Percentiles rank a stretch among this genome's conserved stretches.
These are phyloP conservation scores for Cyberlindnera sargentensis DNA, from an alignment of 805 yeast genomes.

Conservation along the genomic window DNA sequence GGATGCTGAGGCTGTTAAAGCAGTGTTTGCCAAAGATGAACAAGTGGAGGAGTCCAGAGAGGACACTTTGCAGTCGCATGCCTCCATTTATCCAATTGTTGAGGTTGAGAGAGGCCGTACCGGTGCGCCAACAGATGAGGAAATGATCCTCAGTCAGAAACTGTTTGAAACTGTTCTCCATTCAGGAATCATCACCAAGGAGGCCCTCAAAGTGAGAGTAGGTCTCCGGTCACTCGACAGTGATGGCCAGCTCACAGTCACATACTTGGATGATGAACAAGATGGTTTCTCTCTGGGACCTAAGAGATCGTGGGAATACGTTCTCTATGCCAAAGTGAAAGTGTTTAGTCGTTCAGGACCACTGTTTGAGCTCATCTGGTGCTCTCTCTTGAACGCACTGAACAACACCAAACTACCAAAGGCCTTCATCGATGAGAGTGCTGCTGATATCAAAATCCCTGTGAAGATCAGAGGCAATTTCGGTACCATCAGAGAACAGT, in stretches of 20 bases:
- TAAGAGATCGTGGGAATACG: constrained; percentile 45
- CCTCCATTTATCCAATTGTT: constrained; percentile 62
- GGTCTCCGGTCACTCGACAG: constrained; percentile 44
- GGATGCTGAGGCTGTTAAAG: constrained; percentile 27
- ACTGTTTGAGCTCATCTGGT: constrained; percentile 68
- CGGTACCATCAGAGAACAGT: constrained; percentile 39
- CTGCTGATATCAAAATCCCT: constrained; percentile 43
- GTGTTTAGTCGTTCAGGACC: constrained; percentile 83
- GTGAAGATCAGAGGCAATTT: constrained; percentile 45
- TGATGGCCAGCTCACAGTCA: constrained; percentile 40
- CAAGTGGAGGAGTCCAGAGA: constrained; percentile 20
- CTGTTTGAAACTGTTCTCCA: constrained; percentile 54
- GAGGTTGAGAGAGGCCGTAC: constrained; percentile 67
- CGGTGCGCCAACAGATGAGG: constrained; percentile 84
- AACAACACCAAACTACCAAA: constrained; percentile 54
- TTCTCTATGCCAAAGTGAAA: constrained; percentile 64
- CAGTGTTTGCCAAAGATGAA: constrained; percentile 28
- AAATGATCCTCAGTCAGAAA: constrained; percentile 64
- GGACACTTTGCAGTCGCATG: constrained; percentile 25
- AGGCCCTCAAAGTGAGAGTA: constrained; percentile 50
- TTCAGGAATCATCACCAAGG: constrained; percentile 43
- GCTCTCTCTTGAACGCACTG: constrained; percentile 58
- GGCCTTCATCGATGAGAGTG: constrained; percentile 60
- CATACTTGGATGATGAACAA: constrained; percentile 36
- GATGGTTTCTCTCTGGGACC: constrained; percentile 28